These are phyloP conservation scores for Scedosporium boydii DNA, from an alignment of 2,329 filamentous ascomycete species.

Conservation along the genomic window DNA sequence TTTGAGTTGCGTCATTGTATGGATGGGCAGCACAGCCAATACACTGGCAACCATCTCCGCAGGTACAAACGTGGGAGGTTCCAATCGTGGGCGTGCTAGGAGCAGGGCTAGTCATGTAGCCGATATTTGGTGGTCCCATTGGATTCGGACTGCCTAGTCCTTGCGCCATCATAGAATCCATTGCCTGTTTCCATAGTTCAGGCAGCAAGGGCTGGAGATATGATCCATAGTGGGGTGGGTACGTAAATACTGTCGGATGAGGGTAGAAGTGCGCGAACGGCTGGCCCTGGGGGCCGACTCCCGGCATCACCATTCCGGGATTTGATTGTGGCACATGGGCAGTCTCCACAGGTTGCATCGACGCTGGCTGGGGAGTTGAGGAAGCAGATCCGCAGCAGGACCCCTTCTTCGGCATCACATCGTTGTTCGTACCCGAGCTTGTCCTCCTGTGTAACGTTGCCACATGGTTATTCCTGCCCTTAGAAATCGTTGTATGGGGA, in stretches of 20 bases:
- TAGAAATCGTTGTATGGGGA: background rate
- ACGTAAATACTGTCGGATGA: constrained; percentile 28
- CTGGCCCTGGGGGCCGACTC: background rate
- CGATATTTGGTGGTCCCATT: constrained; percentile 1
- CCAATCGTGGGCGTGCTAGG: constrained; percentile 9
- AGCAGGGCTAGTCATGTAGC: background rate
- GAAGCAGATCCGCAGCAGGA: constrained; percentile 20
- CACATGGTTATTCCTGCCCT: background rate
- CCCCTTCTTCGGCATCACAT: constrained; percentile 13
- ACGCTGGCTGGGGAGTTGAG: constrained; percentile 13
- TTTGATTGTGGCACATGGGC: background rate
- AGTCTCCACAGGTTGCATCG: constrained; percentile 4
- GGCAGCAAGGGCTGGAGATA: constrained; percentile 45
- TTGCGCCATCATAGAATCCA: constrained; percentile 23
- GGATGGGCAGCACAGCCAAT: constrained; percentile 60
- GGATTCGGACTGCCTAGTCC: background rate
- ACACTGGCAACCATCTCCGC: constrained; percentile 58
- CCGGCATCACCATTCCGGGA: background rate
- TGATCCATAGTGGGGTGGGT: constrained; percentile 44
- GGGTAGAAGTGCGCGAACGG: constrained; percentile 1
- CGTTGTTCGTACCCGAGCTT: background rate
- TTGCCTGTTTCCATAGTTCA: constrained; percentile 40
- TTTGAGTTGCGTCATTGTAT: constrained; percentile 53
- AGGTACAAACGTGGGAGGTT: constrained; percentile 42
- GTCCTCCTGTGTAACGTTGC: background rate